Evolutionary conservation across 1,139 yeast species (phyloP), one percentile per base, ranked within the genome.

Genomic region (Debaryomycetaceae sp.): DNA sequence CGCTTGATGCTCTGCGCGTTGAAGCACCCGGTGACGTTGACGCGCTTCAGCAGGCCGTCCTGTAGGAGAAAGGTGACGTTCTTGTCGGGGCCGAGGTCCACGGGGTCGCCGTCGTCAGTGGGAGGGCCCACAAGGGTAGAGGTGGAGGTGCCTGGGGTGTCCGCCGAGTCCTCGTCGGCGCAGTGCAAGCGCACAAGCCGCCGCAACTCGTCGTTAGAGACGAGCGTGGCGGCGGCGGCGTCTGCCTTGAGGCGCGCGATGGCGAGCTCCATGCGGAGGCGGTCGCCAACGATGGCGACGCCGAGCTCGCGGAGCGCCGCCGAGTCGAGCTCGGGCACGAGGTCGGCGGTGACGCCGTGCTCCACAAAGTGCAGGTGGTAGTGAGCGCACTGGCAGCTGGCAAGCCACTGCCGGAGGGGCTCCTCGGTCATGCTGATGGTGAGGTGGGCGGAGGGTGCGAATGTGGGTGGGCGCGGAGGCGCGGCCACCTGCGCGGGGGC

Each of bases 1-100:
- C 78, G 65, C 51, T 84, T 85, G 31, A 86, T 83, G 9, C 88
- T 77, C 34, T 76, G 83, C 1, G 95, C 89, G 48, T 81, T 82
- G 52, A 78, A 81, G 49, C 95, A 84, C 1, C 89, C 94, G 9
- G 79, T 74, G 1, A 86, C 81, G 45, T 82, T 80, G 24, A 86
- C 80, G 31, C 74, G 68, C 44, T 80, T 80, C 5, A 78, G 68
- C n/a, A 81, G 67, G 1, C 96, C 96, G 51, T 79, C 83, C 32
- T 78, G 82, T 14, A 79, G 64, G 25, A 88, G 83, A 41, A 88
- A 81, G 2, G 82, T 78, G 25, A 80, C 73, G 28, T 45, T 58
- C 39, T 64, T 62, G 28, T 67, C 70, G 29, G 71, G 58, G 38
- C 71, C 70, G 6, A 15, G 8, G 5, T 11, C 10, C n/a, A n/a